Percentiles rank a stretch among this genome's conserved stretches.
Conservation (phyloP, 495 filamentous ascomycete genomes). For the Friedmanniomyces simplex region DNA sequence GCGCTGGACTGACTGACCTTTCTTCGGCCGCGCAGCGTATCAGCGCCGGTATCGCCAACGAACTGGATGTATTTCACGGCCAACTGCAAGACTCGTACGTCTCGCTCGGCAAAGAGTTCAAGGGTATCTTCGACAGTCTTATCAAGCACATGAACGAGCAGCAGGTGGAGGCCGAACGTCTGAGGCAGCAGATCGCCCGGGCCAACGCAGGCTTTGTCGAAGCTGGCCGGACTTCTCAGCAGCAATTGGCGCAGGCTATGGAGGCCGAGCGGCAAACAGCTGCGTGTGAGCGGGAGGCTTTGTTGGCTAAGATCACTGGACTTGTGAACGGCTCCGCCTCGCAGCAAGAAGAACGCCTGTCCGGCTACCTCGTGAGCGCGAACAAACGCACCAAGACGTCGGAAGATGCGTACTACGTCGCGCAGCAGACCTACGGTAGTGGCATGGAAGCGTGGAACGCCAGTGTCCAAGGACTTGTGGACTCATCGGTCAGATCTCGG, state of each 20-base stretch:
- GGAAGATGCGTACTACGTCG: slow-evolving; percentile 7
- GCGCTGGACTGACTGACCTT: slow-evolving; percentile 73
- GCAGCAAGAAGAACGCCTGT: slow-evolving; percentile 60
- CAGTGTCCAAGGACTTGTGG: slow-evolving; percentile 56
- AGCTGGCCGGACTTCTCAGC: slow-evolving; percentile 53
- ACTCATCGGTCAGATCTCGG: slow-evolving; percentile 57
- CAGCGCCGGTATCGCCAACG: slow-evolving; percentile 78
- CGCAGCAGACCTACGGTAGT: slow-evolving; percentile 56
- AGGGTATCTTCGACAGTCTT: slow-evolving; percentile 72
- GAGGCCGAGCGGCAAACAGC: slow-evolving; percentile 66
- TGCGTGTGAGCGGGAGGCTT: slow-evolving; percentile 57
- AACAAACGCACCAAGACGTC: slow-evolving; percentile 21
- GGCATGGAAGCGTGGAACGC: slow-evolving; percentile 70
- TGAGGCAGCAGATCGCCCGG: slow-evolving; percentile 57
- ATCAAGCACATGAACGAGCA: slow-evolving; percentile 64
- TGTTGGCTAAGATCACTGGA: slow-evolving; percentile 64
- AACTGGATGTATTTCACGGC: slow-evolving; percentile 69
- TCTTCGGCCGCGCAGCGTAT: slow-evolving; percentile 79
- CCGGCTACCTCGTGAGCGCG: slow-evolving; percentile 33
- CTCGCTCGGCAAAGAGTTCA: slow-evolving; percentile 81
- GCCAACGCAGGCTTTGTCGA: slow-evolving; percentile 56
- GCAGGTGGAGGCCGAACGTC: slow-evolving; percentile 59
- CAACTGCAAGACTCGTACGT: slow-evolving; percentile 81
- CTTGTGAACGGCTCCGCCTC: slow-evolving; percentile 67
- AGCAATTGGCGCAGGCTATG: slow-evolving; percentile 58